Evolutionary conservation across 306 rosid species (phyloP), one percentile per base, ranked within the genome.

Genomic region (Acacia crassicarpa): DNA sequence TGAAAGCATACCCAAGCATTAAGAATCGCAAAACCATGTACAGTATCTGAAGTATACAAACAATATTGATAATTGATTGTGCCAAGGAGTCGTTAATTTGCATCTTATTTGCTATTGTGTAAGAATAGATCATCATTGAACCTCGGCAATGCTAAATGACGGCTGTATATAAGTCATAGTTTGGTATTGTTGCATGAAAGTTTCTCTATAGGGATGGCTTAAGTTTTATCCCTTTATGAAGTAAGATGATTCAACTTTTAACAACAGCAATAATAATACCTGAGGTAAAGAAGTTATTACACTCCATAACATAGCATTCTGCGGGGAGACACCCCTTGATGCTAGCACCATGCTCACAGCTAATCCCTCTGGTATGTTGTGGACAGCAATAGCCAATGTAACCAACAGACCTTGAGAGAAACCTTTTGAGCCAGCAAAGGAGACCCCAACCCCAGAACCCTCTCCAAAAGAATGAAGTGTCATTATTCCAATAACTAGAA

Each of bases 381-480:
- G 98, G 45, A 96, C 98, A 3, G 99, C 99, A 68, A 92, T 96
- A 84, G 99, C 99, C 88, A 96, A 89, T 80, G 99, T 96, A 72
- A 96, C 99, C 88, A 96, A 82, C 86, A 96, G 89, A 61, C 99
- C 99, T 90, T 96, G 98, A 84, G 97, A 80, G 85, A 93, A 96
- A 84, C 99, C 99, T 88, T 92, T 96, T 35, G 97, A 88, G 49
- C 98, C 98, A 74, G 99, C 98, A 90, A 96, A 96, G 43, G 99
- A 96, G 84, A 96, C 99, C 49, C 99, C 99, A 44, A 96, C 98
- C 70, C 99, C 99, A 82, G 98, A 96, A 70, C 99, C 99, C 89
- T 92, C 99, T 53, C 99, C 99, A 85, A 96, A 96, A 70, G 99
- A 96, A 89, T 96, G 99, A 69, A 93, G 98, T 63, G 98, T 93